These are phyloP conservation scores for Pouteria glomerata DNA, from an alignment of 148 eudicot genomes.

Conservation along the genomic window DNA sequence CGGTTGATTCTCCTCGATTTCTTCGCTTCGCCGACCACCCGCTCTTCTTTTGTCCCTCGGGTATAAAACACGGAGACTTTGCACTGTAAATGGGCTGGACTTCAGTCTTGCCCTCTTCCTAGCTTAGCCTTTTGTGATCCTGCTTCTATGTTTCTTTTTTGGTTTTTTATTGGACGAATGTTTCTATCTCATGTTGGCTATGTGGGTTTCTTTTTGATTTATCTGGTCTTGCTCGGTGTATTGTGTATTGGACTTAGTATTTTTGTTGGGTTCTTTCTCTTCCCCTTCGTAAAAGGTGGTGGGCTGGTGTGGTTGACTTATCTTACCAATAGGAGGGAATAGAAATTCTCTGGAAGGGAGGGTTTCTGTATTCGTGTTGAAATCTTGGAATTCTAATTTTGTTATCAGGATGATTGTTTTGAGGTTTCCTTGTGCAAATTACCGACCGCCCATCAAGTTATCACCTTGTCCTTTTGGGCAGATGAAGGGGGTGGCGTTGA, in stretches of 20 bases:
- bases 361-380: neutral
- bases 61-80: slow-evolving; percentile 6
- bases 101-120: neutral
- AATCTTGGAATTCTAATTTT: neutral
- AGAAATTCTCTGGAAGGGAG: slow-evolving; percentile 5
- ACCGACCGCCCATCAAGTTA: neutral
- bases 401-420: neutral
- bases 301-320: slow-evolving; percentile 47
- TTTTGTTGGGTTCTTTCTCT: slow-evolving; percentile 7
- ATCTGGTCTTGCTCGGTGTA: neutral
- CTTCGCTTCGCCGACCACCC: slow-evolving; percentile 18
- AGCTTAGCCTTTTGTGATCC: neutral
- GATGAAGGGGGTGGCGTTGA: too few species aligned
- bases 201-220: slow-evolving; percentile 7
- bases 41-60: slow-evolving; percentile 9
- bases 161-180: neutral
- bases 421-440: neutral
- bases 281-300: slow-evolving; percentile 42
- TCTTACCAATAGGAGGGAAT: neutral
- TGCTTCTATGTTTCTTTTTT: slow-evolving; percentile 1
- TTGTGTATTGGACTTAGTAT: slow-evolving; percentile 10
- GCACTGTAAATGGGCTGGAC: neutral
- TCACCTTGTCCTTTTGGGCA: slow-evolving; percentile 1
- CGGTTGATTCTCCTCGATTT: slow-evolving; percentile 20
- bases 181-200: neutral